Evolutionary conservation across 1,139 yeast species (phyloP), one percentile per base, ranked within the genome.

Genomic region (Diutina rugosa): DNA sequence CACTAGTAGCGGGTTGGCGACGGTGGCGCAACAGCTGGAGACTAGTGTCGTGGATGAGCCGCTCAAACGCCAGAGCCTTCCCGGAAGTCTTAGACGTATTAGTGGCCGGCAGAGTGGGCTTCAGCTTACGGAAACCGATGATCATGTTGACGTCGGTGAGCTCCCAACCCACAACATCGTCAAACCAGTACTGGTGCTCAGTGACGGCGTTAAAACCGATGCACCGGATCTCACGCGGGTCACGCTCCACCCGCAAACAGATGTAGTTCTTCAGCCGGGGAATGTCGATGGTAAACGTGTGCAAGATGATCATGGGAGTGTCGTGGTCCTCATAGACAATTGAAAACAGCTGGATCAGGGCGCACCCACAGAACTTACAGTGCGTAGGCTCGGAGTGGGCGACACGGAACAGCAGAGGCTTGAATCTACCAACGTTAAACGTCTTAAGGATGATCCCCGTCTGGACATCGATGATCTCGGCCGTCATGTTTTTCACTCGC

Each of bases 361-460:
- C 91, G 72, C 95, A 86, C 1, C 97, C 97, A 72, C 97, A 90
- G 67, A 90, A 90, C 58, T 87, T 78, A 69, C 97, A 90, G 70
- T 90, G 96, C 0, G 90, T 84, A 3, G 96, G 95, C 62, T 84
- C 90, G 55, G 86, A 85, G 66, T 89, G 96, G 59, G 89, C 82
- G 0, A 86, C 93, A 58, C 77, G 73, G 59, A 89, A 77, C 0
- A 85, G 68, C 1, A 78, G 78, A 1, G 81, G 80, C 62, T 81
- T 82, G 70, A 83, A 85, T 55, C 80, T 79, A 1, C 87, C 89
- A 55, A 89, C 78, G 52, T 75, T 68, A 77, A 82, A 65, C 67
- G 77, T 65, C 73, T 81, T 65, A 76, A 79, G 60, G 71, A 74
- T 57, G n/a, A 83, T 81, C 3, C 96, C 96, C 0, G 90, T 82